A percentile compares a stretch with the other conserved stretches of the same genome.
phyloP scores from a whole-genome alignment of 768 basidiomycete species.

The Tricholoma matsutake region DNA sequence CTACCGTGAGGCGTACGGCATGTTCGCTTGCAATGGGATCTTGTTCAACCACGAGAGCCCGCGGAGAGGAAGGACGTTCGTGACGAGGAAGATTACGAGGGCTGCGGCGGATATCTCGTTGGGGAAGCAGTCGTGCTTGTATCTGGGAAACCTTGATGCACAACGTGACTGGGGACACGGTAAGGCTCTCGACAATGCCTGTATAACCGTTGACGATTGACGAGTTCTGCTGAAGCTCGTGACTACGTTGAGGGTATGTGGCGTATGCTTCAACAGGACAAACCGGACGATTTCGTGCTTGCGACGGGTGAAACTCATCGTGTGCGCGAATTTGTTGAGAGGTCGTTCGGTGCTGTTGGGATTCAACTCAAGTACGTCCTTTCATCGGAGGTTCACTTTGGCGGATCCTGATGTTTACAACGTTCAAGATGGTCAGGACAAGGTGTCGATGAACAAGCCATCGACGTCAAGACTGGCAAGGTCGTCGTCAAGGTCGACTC shows the following conservation, averaged over 20 bases:
- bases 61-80: slow-evolving; percentile 90
- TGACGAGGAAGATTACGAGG: slow-evolving; percentile 91
- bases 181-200: slow-evolving; percentile 31
- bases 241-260: slow-evolving; percentile 99
- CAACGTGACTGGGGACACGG: slow-evolving; percentile 98
- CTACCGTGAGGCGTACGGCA: slow-evolving; percentile 93
- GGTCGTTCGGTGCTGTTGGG: slow-evolving; percentile 70
- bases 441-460: slow-evolving; percentile 76
- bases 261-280: slow-evolving; percentile 88
- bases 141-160: slow-evolving; percentile 92
- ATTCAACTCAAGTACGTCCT: slow-evolving; percentile 58
- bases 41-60: slow-evolving; percentile 99
- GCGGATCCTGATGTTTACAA: slow-evolving; percentile 6
- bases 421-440: slow-evolving; percentile 66
- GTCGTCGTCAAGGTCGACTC: slow-evolving; percentile 83
- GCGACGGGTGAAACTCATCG: slow-evolving; percentile 96
- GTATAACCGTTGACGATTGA: not conserved
- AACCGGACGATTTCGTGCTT: slow-evolving; percentile 87
- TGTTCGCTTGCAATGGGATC: slow-evolving; percentile 97
- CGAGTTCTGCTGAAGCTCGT: slow-evolving; percentile 46
- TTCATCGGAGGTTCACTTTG: not conserved
- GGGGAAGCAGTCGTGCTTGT: slow-evolving; percentile 87
- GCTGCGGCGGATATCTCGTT: slow-evolving; percentile 90
- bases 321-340: slow-evolving; percentile 91
- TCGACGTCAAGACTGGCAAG: slow-evolving; percentile 64